These are phyloP conservation scores for Kwoniella pini DNA, from an alignment of 768 basidiomycete species.

Conservation along the genomic window DNA sequence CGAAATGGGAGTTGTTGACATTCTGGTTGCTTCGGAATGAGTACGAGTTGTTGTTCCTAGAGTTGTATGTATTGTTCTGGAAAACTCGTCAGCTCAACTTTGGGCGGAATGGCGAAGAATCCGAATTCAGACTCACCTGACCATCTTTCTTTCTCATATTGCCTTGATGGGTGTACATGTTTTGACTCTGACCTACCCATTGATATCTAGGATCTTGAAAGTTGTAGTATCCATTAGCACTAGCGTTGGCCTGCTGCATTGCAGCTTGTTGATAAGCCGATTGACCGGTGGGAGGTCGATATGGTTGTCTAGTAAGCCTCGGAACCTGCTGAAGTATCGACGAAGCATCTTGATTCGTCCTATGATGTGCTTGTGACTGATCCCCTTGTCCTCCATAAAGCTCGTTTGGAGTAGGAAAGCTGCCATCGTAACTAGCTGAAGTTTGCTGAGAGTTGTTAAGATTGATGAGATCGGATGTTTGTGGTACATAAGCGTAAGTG, in stretches of 20 bases:
- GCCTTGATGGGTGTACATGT: slow-evolving; percentile 11
- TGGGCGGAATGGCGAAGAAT: not conserved
- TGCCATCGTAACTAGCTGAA: slow-evolving; percentile 6
- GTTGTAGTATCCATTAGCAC: slow-evolving; percentile 11
- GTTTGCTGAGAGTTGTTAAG: not conserved
- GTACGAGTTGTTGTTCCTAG: slow-evolving; percentile 1
- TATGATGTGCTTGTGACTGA: slow-evolving; percentile 1
- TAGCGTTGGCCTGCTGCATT: slow-evolving; percentile 7
- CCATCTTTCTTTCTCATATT: slow-evolving; percentile 10
- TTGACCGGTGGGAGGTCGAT: not conserved
- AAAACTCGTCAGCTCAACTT: not conserved
- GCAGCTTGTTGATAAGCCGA: slow-evolving; percentile 1
- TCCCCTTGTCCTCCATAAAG: slow-evolving; percentile 3
- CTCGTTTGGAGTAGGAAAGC: not conserved
- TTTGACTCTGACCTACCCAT: slow-evolving; percentile 2
- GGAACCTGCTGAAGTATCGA: not conserved
- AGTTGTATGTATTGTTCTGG: slow-evolving; percentile 1
- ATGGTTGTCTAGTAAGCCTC: slow-evolving; percentile 1
- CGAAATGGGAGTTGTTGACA: slow-evolving; percentile 13
- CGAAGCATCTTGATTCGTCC: not conserved
- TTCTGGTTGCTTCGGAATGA: not conserved
- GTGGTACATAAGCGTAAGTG: slow-evolving; percentile 5
- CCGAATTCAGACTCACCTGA: slow-evolving; percentile 7
- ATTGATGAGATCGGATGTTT: not conserved
- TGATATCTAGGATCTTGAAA: slow-evolving; percentile 10